Evolutionary conservation across 768 basidiomycete genomes (phyloP).

Genomic region (Boletus insuetus): DNA sequence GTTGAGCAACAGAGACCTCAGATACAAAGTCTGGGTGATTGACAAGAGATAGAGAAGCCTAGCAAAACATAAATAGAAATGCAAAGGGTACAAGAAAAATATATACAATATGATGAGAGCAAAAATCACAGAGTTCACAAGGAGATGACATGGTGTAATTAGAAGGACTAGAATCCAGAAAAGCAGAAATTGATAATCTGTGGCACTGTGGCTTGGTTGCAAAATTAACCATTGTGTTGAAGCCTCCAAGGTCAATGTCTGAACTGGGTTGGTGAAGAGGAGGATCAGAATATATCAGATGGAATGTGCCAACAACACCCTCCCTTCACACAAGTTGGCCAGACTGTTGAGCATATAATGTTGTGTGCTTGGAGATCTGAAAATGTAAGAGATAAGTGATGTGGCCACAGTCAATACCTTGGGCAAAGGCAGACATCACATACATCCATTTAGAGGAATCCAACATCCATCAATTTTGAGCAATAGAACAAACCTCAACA

Average conservation of each 20-base stretch:
- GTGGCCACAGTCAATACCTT: constrained; percentile 2
- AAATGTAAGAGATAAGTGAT: constrained; percentile 1
- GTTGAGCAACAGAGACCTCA: no score
- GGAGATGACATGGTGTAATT: background rate
- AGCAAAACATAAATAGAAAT: no score
- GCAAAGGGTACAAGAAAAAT: background rate
- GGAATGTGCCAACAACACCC: background rate
- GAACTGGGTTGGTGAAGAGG: background rate
- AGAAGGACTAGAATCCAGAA: background rate
- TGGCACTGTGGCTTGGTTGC: background rate
- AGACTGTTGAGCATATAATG: constrained; percentile 1
- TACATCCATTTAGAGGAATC: background rate
- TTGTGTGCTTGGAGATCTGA: constrained; percentile 4
- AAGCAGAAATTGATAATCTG: background rate
- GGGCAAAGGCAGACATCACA: constrained; percentile 3
- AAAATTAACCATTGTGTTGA: background rate
- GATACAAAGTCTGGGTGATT: no score
- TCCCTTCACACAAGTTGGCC: background rate
- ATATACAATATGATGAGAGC: background rate
- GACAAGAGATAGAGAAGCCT: no score
- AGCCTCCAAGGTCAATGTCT: background rate
- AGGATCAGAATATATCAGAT: background rate
- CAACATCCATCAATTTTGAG: no score
- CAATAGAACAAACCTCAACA: no score
- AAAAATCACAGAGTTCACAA: constrained; percentile 1